Base-by-base conservation (phyloP, 805 yeast genomes). In the Komagataella ulmi region DNA sequence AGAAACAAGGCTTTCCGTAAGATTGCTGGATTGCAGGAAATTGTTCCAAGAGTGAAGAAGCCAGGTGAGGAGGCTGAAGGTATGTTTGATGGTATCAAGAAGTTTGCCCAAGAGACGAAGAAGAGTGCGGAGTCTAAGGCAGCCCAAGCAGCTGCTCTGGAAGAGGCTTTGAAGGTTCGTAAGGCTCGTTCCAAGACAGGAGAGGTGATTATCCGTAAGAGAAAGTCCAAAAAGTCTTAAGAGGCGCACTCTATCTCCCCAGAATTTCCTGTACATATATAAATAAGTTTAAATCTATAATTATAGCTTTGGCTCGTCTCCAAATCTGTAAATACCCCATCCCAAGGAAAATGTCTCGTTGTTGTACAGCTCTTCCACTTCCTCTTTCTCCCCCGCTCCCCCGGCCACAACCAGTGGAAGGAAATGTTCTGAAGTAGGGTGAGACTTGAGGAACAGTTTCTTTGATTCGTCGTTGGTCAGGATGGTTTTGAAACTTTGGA, bases 351-450 rank as follows among this genome's bases (percentile, higher is more conserved):
- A 65, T 8, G 60, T 54, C 4, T 66, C 77, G 24, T 61, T 70
- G 30, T 71, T 69, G 59, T 78, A 80, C 12, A 81, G 47, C 54
- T 75, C 78, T 49, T 66, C 64, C 46, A 74, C 77, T 1, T 54
- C 51, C 24, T 70, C 74, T 19, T 61, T 54, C 12, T 70, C 70
- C 18, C 80, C 73, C 36, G 83, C 76, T 24, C 83, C 79, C 2
- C 80, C 79, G 12, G 73, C 80, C 46, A 79, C 87, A 44, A 80
- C 76, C 6, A 81, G 57, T 1, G 91, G 91, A 56, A 79, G 64
- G 54, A 86, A 77, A 64, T 86, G 95, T 56, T 86, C 95, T 49
- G 80, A 66, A 0, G 90, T 81, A 7, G 95, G 95, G 64, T 86
- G 95, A 0, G 91, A 83, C 40, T 63, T 58, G 8, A 53, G 23